phyloP scores from a whole-genome alignment of 106 monocot genomes.

The Hemerocallis citrina region DNA sequence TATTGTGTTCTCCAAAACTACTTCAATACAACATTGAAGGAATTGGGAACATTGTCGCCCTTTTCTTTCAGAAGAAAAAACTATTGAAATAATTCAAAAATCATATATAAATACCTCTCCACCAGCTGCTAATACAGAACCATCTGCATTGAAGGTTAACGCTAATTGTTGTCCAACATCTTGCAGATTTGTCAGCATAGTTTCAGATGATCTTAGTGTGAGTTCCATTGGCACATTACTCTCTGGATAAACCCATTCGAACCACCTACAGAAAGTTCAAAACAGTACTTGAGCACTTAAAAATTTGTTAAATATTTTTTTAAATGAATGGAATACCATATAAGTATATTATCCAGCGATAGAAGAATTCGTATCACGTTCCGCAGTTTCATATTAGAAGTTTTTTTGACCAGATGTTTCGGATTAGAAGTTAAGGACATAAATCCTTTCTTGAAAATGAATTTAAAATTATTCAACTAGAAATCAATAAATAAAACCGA shows the following conservation, averaged over 20 bases:
- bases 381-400: too few relatives aligned
- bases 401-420: too few relatives aligned
- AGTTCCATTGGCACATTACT: constrained; percentile 3
- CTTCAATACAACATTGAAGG: too few relatives aligned
- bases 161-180: constrained; percentile 64
- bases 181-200: constrained; percentile 33
- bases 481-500: too few relatives aligned
- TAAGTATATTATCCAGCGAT: background rate
- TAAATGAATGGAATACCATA: background rate
- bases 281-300: background rate
- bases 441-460: too few relatives aligned
- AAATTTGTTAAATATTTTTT: background rate
- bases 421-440: too few relatives aligned
- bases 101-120: constrained; percentile 89
- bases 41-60: too few relatives aligned
- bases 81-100: too few relatives aligned
- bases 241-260: constrained; percentile 40
- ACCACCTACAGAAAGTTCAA: constrained; percentile 40
- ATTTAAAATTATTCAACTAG: too few relatives aligned
- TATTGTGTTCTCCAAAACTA: too few relatives aligned
- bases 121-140: constrained; percentile 75
- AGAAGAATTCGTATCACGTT: background rate
- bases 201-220: constrained; percentile 30
- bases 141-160: constrained; percentile 65
- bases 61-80: too few relatives aligned